Conservation (phyloP, 2,329 filamentous ascomycete genomes). For the Ampelomyces quisqualis region DNA sequence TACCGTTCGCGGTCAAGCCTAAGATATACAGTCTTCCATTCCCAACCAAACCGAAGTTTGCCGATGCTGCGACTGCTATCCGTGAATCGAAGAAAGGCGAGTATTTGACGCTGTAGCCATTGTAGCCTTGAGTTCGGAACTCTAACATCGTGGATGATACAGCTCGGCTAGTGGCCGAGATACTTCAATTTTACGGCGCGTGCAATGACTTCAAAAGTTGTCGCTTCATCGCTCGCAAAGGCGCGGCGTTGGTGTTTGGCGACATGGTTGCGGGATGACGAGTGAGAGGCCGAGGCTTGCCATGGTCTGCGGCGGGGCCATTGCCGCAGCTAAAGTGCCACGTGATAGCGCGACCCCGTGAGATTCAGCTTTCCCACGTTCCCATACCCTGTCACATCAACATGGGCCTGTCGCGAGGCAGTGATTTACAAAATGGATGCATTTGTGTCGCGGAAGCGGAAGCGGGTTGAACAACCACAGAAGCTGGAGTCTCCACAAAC, state of each 20-base stretch:
- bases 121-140: conserved; percentile 89
- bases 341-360: conserved; percentile 17
- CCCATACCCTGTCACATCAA: background rate
- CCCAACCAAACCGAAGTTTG: conserved; percentile 95
- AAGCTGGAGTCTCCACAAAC: background rate
- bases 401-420: background rate
- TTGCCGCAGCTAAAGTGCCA: conserved; percentile 10
- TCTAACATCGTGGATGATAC: conserved; percentile 71
- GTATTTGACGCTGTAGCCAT: conserved; percentile 96
- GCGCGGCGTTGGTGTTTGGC: conserved; percentile 13
- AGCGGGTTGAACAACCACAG: conserved; percentile 19
- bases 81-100: conserved; percentile 97
- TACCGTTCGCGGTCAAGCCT: conserved; percentile 77
- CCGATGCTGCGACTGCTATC: conserved; percentile 83
- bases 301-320: conserved; percentile 18
- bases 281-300: conserved; percentile 26
- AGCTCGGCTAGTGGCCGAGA: background rate
- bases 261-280: conserved; percentile 23
- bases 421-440: conserved; percentile 36
- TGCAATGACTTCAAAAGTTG: conserved; percentile 3
- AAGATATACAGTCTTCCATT: conserved; percentile 89
- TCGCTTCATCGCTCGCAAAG: conserved; percentile 21
- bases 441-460: conserved; percentile 43
- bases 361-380: background rate
- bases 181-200: conserved; percentile 13